Conservation (phyloP, 2,329 filamentous ascomycete genomes). For the Exophiala lecanii-corni region DNA sequence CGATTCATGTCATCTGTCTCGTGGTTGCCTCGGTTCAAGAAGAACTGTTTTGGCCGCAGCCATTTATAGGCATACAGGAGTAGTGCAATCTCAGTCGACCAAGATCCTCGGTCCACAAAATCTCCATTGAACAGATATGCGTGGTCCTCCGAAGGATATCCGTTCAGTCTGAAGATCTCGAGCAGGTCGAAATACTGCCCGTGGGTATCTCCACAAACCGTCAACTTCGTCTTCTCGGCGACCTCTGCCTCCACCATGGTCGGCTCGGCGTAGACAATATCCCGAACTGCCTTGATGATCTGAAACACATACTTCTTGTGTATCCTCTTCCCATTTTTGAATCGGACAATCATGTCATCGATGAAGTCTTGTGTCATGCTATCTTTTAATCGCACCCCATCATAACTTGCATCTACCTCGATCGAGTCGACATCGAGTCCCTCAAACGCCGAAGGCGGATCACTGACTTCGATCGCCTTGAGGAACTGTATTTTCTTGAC, state of each 20-base stretch:
- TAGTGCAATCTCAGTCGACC: slow-evolving; percentile 95
- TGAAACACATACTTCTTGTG: slow-evolving; percentile 97
- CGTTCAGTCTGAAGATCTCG: slow-evolving; percentile 91
- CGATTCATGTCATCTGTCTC: slow-evolving; percentile 99
- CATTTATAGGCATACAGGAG: slow-evolving; percentile 96
- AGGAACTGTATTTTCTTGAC: slow-evolving; percentile 90
- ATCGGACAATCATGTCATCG: slow-evolving; percentile 92
- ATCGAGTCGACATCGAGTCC: slow-evolving; percentile 86
- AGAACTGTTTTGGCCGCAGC: slow-evolving; percentile 81
- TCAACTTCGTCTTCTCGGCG: slow-evolving; percentile 70
- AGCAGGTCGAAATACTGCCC: slow-evolving; percentile 97
- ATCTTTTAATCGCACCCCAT: slow-evolving; percentile 70
- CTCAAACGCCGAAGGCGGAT: slow-evolving; percentile 87
- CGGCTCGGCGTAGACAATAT: slow-evolving; percentile 84
- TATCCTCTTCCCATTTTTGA: slow-evolving; percentile 93
- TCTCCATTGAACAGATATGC: slow-evolving; percentile 98
- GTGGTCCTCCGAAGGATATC: slow-evolving; percentile 76
- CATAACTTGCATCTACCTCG: slow-evolving; percentile 74
- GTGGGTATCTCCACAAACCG: slow-evolving; percentile 95
- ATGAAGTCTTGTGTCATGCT: slow-evolving; percentile 97
- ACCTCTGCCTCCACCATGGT: slow-evolving; percentile 96
- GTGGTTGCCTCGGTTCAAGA: slow-evolving; percentile 96
- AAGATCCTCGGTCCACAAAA: slow-evolving; percentile 95
- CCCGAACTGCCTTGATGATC: slow-evolving; percentile 84
- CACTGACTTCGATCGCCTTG: slow-evolving; percentile 87